phyloP scores from a whole-genome alignment of 768 basidiomycete species.

The Suillus decipiens region DNA sequence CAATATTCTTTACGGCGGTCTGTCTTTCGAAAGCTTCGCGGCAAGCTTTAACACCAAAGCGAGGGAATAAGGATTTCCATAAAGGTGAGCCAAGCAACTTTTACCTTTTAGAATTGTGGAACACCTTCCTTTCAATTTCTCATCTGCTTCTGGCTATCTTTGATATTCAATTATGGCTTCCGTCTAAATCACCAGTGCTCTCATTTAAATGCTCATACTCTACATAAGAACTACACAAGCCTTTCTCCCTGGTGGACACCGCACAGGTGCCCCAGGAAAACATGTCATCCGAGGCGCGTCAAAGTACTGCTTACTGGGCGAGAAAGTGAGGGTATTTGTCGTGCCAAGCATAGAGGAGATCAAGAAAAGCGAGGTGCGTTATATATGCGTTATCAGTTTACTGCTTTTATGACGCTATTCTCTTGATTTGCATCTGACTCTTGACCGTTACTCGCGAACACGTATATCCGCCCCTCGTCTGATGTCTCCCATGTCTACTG shows the following conservation, averaged over 20 bases:
- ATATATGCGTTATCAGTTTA: background rate
- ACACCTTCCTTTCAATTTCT: background rate
- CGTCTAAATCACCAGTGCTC: background rate
- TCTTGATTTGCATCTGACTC: background rate
- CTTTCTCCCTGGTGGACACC: conserved; percentile 76
- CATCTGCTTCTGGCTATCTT: background rate
- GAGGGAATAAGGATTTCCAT: conserved; percentile 95
- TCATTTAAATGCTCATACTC: background rate
- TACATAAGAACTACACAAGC: conserved; percentile 78
- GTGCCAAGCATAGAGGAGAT: conserved; percentile 75
- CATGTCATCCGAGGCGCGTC: conserved; percentile 76
- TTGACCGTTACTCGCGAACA: background rate
- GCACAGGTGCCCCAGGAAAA: conserved; percentile 87
- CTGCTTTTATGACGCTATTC: background rate
- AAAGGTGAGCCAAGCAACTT: conserved; percentile 65
- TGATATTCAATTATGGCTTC: background rate
- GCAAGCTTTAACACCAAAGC: conserved; percentile 78
- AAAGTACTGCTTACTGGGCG: conserved; percentile 81
- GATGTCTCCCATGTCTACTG: too few relatives aligned
- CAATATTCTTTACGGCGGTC: conserved; percentile 70
- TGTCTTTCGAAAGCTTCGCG: conserved; percentile 83
- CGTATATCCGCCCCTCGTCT: too few relatives aligned
- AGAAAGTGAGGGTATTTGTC: conserved; percentile 81
- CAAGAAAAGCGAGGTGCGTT: conserved; percentile 52
- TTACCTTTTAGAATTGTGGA: background rate